Base-by-base conservation (phyloP, 1,284 basidiomycete species). In the Cystobasidium sp. region DNA sequence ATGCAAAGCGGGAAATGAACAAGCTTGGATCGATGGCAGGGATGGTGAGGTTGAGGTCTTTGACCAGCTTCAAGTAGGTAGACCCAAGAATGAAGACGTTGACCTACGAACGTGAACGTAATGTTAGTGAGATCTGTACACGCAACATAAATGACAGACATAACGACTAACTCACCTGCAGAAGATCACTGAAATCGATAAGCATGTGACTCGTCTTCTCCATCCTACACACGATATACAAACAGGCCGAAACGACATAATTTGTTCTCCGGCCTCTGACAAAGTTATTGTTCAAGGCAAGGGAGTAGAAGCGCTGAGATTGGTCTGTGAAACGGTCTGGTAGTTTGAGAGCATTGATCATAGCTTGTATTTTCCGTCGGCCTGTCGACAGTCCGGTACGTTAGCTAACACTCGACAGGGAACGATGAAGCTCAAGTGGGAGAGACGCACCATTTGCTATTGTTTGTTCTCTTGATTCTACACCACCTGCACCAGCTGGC, bases 21-120 rank as follows among this genome's bases (percentile, higher is more conserved):
- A 98, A 92, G 0, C 94, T 94, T 0, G 97, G 97, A 81, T 99
- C 97, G 78, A 98, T 91, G 62, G 95, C 88, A 0, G 92, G 92
- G 8, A 97, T 87, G 52, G 88, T 88, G n/a, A 99, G 87, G 78
- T 92, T 91, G 75, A 99, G 89, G 0, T 90, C 91, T 79, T 92
- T 90, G 6, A 97, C 90, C 37, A 99, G 90, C 81, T 97, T 93
- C 63, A 99, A 89, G 81, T 98, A 99, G 0, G 92, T 96, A 71
- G 95, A 91, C 0, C 97, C 97, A 31, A 99, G 90, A 80, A 95
- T 93, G 80, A 97, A 99, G 8, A 99, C 97, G 80, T 99, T 99
- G 78, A 98, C 93, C 92, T 96, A 78, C 22, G 41, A 4, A 31
- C 4, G 24, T 12, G 6, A 46, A 41, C n/a, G 18, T 0, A 16